Conservation (phyloP, 2,329 filamentous ascomycete genomes). For the Alternaria tenuissima region DNA sequence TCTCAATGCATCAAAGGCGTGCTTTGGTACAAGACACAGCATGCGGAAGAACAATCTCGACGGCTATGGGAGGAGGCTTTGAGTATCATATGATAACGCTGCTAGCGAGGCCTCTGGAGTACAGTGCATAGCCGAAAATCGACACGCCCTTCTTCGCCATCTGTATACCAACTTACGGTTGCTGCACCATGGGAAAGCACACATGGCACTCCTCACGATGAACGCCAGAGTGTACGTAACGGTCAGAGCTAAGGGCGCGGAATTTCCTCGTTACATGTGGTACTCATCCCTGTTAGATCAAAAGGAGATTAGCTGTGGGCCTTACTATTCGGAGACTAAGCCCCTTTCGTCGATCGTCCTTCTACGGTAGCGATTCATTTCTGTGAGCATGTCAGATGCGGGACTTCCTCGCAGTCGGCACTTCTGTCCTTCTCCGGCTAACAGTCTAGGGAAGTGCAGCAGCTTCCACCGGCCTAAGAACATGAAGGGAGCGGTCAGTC, state of each 20-base stretch:
- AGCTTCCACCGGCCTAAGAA: too few relatives aligned
- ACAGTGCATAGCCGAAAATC: background rate
- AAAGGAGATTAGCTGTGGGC: background rate
- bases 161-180: background rate
- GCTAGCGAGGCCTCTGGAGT: background rate
- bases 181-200: background rate
- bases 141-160: background rate
- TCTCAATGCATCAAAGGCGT: background rate
- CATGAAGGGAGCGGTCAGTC: too few relatives aligned
- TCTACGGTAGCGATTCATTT: background rate
- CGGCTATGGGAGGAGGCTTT: conserved; percentile 2
- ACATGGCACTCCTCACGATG: background rate
- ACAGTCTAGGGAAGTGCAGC: too few relatives aligned
- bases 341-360: background rate
- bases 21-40: conserved; percentile 1
- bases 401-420: too few relatives aligned
- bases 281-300: background rate
- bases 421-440: too few relatives aligned
- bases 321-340: conserved; percentile 3
- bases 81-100: background rate
- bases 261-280: background rate
- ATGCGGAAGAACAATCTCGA: background rate
- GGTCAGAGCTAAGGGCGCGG: background rate
- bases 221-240: background rate
- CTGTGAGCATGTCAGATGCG: background rate